Base-by-base conservation (phyloP, 1,139 yeast species). In the Pichia sp. region DNA sequence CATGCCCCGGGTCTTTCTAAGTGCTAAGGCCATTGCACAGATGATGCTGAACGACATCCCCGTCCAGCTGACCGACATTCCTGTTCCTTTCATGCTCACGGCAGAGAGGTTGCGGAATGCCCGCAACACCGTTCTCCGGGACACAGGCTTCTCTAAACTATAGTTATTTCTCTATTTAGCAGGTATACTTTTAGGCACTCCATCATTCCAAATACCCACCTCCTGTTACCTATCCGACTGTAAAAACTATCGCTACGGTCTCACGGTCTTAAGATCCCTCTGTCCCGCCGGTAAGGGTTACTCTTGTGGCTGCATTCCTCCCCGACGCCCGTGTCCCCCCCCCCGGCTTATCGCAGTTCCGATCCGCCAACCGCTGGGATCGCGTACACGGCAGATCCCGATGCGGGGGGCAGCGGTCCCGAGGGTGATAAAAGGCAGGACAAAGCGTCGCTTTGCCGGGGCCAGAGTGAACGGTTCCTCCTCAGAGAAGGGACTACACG, bases 1-100 rank as follows among this genome's bases (percentile, higher is more conserved):
- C 23, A 62, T 62, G 66, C 66, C 66, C 5, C 57, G 65, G 21
- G 55, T 57, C 28, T 59, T 62, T 37, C 49, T 62, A 34, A 54
- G 59, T 36, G 65, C 61, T n/a, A 61, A 61, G 42, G 62, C 60
- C 1, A 50, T 62, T 23, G 59, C 62, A 6, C 49, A 34, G 37
- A 34, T 34, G 37, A 13, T 34, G 37, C 37, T 34, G 18, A 34
- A 34, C 18, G 7, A n/a, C 18, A 18, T 34, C 8, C 37, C 37
- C 18, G 37, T 34, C 18, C 37, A 34, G 37, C n/a, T 34, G 18
- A 12, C 37, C 7, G 37, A 34, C 18, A n/a, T 34, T 13, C 37
- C 37, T 34, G 37, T 34, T n/a, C 37, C 37, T 9, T 34, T 34
- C 37, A 12, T 34, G 37, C 37, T 34, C 9, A 34, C 37, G 6